phyloP scores from a whole-genome alignment of 139 green algal genomes.

The Astrephomene gubernaculifera region DNA sequence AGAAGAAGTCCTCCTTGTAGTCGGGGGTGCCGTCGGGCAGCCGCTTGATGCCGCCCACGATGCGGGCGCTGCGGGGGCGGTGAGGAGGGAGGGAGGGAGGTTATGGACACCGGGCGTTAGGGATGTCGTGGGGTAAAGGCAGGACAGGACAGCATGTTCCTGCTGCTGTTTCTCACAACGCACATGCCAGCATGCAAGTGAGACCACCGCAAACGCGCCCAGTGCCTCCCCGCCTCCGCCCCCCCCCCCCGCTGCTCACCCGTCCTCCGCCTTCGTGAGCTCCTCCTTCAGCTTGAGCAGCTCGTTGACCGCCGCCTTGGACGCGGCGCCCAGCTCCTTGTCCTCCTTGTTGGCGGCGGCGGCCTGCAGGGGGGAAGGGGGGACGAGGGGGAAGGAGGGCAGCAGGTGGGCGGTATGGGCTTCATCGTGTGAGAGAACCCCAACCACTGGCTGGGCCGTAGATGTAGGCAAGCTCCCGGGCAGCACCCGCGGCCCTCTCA shows the following conservation, averaged over 20 bases:
- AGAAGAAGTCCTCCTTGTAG: conserved; percentile 98
- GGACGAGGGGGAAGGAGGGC: not conserved
- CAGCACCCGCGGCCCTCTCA: too few relatives aligned
- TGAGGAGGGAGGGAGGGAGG: too few relatives aligned
- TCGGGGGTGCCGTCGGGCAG: conserved; percentile 72
- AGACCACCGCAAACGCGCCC: not conserved
- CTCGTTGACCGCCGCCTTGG: conserved; percentile 68
- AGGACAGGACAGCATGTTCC: too few relatives aligned
- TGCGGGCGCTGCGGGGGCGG: conserved; percentile 20
- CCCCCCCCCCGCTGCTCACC: conserved; percentile 44
- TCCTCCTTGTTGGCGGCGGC: conserved; percentile 70
- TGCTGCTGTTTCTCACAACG: not conserved
- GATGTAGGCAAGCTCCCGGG: too few relatives aligned
- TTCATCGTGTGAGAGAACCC: too few relatives aligned
- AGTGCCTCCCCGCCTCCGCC: too few relatives aligned
- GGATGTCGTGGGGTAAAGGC: too few relatives aligned
- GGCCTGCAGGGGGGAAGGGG: conserved; percentile 45
- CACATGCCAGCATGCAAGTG: not conserved
- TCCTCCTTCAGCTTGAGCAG: conserved; percentile 82
- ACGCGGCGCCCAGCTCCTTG: conserved; percentile 49
- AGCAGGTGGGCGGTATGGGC: too few relatives aligned
- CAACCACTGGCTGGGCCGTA: too few relatives aligned
- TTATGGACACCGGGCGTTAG: not conserved
- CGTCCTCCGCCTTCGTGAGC: conserved; percentile 71
- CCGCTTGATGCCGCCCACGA: conserved; percentile 67